A percentile compares a stretch with the other conserved stretches of the same genome.
These are phyloP conservation scores for Solanum lycopersicoides DNA, from an alignment of 257 asterid genomes.

Conservation along the genomic window DNA sequence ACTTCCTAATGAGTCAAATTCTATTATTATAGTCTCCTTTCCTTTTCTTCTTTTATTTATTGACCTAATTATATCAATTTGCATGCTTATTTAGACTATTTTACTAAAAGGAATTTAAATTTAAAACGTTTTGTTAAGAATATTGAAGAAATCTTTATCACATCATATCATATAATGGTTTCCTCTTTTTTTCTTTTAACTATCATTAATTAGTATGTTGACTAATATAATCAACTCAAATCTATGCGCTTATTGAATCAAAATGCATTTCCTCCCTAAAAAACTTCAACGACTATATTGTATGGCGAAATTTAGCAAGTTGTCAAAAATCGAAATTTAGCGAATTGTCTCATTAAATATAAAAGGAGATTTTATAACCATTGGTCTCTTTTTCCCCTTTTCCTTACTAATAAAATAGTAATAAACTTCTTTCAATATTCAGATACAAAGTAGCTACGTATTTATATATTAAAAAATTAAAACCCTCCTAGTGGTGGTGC, in stretches of 20 bases:
- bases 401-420: neutral
- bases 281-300: neutral
- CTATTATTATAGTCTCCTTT: neutral
- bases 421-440: neutral
- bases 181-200: neutral
- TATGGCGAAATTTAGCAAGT: neutral
- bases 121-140: no score
- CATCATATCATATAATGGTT: neutral
- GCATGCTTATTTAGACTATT: neutral
- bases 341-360: accelerated
- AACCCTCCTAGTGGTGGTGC: neutral
- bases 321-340: no score
- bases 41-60: neutral
- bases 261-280: neutral
- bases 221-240: neutral
- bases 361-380: no score
- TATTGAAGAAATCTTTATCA: neutral
- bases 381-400: neutral
- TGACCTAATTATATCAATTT: neutral
- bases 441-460: neutral
- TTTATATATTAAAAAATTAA: no score
- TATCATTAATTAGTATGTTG: neutral
- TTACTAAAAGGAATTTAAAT: neutral
- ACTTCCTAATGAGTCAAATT: neutral
- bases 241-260: neutral